These are phyloP conservation scores for Achaetomium macrosporum DNA, from an alignment of 2,329 filamentous ascomycete species.

Conservation along the genomic window DNA sequence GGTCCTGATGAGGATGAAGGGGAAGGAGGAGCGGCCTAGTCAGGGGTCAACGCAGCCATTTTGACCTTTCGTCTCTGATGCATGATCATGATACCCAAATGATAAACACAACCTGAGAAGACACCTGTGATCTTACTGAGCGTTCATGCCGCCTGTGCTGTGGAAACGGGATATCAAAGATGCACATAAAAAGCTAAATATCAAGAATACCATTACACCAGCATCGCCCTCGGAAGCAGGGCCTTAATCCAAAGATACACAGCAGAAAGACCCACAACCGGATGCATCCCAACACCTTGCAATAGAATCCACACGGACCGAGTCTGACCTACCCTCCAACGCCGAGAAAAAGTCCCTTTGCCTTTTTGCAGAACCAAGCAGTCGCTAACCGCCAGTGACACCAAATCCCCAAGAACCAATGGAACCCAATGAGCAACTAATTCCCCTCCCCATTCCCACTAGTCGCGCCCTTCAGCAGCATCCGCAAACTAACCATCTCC, in stretches of 20 bases:
- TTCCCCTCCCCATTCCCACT: slow-evolving; percentile 8
- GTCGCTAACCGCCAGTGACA: neutral
- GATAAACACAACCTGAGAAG: neutral
- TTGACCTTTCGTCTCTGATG: neutral
- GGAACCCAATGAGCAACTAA: slow-evolving; percentile 5
- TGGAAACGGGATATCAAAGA: neutral
- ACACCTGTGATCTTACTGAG: too few relatives aligned
- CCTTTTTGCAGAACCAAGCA: neutral
- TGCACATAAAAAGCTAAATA: neutral
- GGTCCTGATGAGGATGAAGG: slow-evolving; percentile 10
- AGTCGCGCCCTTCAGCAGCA: slow-evolving; percentile 43
- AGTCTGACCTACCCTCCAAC: neutral
- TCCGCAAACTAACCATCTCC: slow-evolving; percentile 67
- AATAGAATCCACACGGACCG: neutral
- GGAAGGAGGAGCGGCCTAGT: neutral
- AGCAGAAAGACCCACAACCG: slow-evolving; percentile 5
- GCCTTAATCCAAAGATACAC: slow-evolving; percentile 1
- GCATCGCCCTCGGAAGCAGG: neutral
- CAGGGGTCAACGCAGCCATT: neutral
- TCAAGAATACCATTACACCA: slow-evolving; percentile 1
- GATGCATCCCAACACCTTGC: neutral
- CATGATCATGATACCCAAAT: neutral
- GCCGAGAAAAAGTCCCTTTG: neutral
- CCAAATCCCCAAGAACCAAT: neutral
- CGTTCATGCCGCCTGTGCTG: slow-evolving; percentile 1